Percentiles rank a stretch among this genome's conserved stretches.
Evolutionary conservation across 2,329 filamentous ascomycete genomes (phyloP).

Genomic region (Cladophialophora yegresii): DNA sequence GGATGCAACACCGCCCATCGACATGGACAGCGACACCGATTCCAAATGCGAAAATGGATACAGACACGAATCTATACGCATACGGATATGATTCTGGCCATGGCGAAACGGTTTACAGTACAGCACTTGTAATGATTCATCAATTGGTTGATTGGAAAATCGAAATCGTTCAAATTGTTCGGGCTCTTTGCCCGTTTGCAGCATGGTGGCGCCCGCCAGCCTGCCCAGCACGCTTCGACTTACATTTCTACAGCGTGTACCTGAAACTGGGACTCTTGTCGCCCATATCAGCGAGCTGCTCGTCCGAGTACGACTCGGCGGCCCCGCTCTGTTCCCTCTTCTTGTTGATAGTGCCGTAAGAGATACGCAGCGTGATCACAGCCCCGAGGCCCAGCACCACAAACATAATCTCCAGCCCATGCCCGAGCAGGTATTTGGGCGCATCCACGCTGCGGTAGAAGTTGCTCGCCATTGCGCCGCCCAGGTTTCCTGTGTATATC

Average conservation of each 20-base stretch:
- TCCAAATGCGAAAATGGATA: no score
- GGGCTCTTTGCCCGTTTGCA: not conserved
- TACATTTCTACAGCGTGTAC: conserved; percentile 55
- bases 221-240: not conserved
- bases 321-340: conserved; percentile 54
- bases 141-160: no score
- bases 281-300: conserved; percentile 61
- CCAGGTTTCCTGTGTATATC: conserved; percentile 41
- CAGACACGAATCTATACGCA: no score
- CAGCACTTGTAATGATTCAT: no score
- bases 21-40: no score
- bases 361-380: conserved; percentile 48
- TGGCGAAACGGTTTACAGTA: no score
- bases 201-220: not conserved
- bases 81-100: no score
- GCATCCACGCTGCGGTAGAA: conserved; percentile 62
- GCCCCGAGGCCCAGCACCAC: conserved; percentile 52
- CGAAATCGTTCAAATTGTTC: no score
- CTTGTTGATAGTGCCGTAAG: conserved; percentile 62
- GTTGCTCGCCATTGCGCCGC: conserved; percentile 67
- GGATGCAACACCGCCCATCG: no score
- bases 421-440: conserved; percentile 55
- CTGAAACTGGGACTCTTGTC: conserved; percentile 65
- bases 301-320: conserved; percentile 47
- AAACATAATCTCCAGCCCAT: conserved; percentile 56